These are phyloP conservation scores for Botryotinia narcissicola DNA, from an alignment of 2,329 filamentous ascomycete genomes.

Conservation along the genomic window DNA sequence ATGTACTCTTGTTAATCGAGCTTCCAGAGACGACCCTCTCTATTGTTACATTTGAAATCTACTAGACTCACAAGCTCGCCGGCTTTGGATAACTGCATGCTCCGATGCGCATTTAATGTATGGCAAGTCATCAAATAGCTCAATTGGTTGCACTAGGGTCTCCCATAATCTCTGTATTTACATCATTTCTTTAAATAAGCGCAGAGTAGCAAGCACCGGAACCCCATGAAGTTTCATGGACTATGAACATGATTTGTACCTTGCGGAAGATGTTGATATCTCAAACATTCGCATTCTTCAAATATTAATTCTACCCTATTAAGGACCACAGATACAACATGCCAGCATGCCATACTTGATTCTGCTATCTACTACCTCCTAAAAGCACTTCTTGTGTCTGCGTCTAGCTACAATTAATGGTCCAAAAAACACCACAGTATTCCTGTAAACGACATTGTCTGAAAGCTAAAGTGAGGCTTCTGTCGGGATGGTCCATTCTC, in stretches of 20 bases:
- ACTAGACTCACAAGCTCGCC: neutral
- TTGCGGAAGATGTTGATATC: neutral
- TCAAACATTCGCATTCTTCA: neutral
- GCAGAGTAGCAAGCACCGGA: neutral
- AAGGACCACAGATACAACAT: neutral
- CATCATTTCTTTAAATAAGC: neutral
- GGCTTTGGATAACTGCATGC: conserved; percentile 1
- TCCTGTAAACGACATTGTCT: neutral
- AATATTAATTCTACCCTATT: too few species aligned
- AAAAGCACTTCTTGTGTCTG: neutral
- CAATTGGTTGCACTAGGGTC: neutral
- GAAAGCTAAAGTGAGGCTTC: neutral
- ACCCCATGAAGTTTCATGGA: neutral
- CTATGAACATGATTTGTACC: neutral
- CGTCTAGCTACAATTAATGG: neutral
- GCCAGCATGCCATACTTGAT: neutral
- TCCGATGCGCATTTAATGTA: neutral
- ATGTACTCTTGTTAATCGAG: too few species aligned
- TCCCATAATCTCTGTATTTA: neutral
- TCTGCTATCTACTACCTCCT: neutral
- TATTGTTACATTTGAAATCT: neutral
- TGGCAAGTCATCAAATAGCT: neutral
- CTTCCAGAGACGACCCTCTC: neutral
- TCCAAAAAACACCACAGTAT: neutral
- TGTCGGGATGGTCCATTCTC: neutral